Conservation (phyloP, 495 filamentous ascomycete species). For the Neurospora sp. region DNA sequence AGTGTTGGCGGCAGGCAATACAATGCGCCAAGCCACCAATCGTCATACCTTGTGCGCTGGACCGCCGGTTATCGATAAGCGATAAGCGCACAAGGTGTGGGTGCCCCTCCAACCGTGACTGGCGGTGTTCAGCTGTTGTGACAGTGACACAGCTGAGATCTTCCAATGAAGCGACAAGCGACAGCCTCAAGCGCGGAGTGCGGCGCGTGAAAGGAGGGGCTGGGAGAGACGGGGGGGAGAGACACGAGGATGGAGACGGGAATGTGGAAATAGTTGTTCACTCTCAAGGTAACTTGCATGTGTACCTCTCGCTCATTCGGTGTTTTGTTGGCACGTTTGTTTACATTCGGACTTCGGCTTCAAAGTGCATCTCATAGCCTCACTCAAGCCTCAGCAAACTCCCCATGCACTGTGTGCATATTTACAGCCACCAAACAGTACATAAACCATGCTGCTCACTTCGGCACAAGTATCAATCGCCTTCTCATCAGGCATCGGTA, state of each 20-base stretch:
- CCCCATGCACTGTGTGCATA: neutral
- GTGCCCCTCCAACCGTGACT: neutral
- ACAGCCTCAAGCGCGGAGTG: neutral
- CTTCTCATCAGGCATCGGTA: conserved; percentile 40
- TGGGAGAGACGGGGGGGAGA: neutral
- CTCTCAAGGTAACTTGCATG: neutral
- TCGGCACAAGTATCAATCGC: conserved; percentile 43
- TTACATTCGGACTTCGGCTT: neutral
- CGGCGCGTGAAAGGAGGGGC: neutral
- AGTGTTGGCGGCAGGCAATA: neutral
- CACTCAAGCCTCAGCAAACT: neutral
- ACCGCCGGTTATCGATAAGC: neutral
- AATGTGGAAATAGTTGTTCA: neutral
- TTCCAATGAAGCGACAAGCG: neutral
- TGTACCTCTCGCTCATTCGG: neutral
- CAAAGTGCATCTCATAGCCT: neutral
- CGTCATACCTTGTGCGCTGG: neutral
- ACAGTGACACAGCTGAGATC: neutral
- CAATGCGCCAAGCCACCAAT: neutral
- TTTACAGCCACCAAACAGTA: neutral
- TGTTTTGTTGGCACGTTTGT: neutral
- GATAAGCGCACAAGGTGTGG: neutral
- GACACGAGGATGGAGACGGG: neutral
- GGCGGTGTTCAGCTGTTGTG: neutral
- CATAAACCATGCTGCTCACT: conserved; percentile 36